Conservation (phyloP, 345 rosid genomes). For the Clarkia xantiana region DNA sequence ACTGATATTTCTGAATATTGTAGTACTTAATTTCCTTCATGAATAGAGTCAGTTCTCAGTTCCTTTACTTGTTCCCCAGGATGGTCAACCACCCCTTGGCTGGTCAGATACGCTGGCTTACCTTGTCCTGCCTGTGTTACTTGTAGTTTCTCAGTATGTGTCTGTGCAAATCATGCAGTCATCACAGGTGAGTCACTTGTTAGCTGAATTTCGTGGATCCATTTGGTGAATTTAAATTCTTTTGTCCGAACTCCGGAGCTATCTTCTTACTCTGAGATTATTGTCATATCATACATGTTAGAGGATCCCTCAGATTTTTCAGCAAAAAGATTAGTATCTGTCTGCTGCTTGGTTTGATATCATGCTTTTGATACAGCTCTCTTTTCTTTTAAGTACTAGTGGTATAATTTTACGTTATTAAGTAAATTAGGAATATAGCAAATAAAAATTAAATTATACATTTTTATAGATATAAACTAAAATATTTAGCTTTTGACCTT, state of each 20-base stretch:
- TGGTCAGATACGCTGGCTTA: conserved; percentile 88
- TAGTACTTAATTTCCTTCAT: neutral
- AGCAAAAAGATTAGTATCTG: no score
- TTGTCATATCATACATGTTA: no score
- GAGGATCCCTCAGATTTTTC: no score
- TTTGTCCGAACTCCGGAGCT: neutral
- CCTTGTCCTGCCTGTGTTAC: conserved; percentile 68
- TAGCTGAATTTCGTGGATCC: neutral
- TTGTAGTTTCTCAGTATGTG: conserved; percentile 61
- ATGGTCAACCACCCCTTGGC: conserved; percentile 96
- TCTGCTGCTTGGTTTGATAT: no score
- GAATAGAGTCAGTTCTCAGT: conserved; percentile 1
- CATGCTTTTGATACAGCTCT: no score
- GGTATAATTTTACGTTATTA: no score
- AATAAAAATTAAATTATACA: no score
- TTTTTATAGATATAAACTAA: no score
- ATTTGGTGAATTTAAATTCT: neutral
- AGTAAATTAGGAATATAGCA: no score
- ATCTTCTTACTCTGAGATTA: neutral
- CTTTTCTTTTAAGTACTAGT: no score
- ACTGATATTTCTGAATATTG: neutral
- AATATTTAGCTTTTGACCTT: no score
- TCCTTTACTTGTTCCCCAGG: conserved; percentile 28
- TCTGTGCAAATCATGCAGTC: conserved; percentile 89
- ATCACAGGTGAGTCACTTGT: conserved; percentile 39